phyloP scores from a whole-genome alignment of 352 stramenopile genomes.

The Sclerospora graminicola region DNA sequence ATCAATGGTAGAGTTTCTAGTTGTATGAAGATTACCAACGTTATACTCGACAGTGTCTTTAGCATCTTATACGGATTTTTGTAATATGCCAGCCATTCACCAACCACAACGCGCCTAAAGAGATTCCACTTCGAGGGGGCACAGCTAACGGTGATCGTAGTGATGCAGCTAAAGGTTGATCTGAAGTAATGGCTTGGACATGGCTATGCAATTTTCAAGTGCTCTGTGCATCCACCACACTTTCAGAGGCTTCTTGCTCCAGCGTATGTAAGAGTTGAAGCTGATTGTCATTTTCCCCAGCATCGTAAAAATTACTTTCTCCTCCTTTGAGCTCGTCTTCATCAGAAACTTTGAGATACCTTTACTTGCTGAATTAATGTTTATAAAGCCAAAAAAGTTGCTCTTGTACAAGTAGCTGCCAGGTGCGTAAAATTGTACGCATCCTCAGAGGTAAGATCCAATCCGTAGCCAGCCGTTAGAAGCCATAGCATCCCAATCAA shows the following conservation, averaged over 20 bases:
- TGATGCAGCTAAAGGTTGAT: constrained; percentile 6
- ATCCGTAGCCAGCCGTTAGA: no score
- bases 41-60: constrained; percentile 64
- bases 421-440: no score
- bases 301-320: constrained; percentile 28
- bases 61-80: constrained; percentile 63
- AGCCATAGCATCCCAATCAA: no score
- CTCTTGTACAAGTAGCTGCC: no score
- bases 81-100: constrained; percentile 53
- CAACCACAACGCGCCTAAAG: constrained; percentile 54
- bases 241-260: no score
- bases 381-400: no score
- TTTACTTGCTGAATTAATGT: no score
- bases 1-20: constrained; percentile 50
- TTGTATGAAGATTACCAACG: constrained; percentile 64
- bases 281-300: constrained; percentile 1
- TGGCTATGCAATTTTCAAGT: no score
- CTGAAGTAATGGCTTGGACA: neutral
- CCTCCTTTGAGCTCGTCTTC: constrained; percentile 36
- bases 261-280: no score
- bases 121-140: constrained; percentile 33
- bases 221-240: no score
- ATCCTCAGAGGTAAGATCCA: no score
- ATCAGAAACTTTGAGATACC: constrained; percentile 41
- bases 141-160: constrained; percentile 13